Conservation (phyloP, 805 yeast species). For the Ascoidea tarda region DNA sequence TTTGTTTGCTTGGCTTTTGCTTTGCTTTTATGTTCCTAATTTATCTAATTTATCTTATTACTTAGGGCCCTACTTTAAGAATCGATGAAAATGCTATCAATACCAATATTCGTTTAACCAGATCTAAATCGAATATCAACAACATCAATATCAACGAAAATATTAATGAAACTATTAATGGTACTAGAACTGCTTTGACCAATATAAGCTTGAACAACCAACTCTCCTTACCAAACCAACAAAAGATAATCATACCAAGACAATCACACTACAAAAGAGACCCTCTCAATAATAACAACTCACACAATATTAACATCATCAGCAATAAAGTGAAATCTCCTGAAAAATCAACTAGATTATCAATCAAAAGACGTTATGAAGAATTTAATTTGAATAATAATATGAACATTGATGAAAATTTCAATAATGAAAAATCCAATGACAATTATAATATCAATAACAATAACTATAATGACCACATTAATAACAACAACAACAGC, state of each 20-base stretch:
- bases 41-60: no score
- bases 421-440: background rate
- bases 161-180: background rate
- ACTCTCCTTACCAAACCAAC: background rate
- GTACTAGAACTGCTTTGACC: background rate
- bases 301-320: background rate
- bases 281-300: background rate
- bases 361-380: background rate
- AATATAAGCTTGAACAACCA: background rate
- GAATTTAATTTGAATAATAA: background rate
- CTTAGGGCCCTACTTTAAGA: no score
- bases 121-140: background rate
- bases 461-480: slow-evolving; percentile 12
- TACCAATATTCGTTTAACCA: background rate
- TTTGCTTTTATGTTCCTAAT: no score
- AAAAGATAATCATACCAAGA: background rate
- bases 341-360: background rate
- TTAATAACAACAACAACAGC: slow-evolving; percentile 7
- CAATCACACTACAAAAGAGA: background rate
- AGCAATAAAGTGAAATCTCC: background rate
- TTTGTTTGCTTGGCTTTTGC: no score
- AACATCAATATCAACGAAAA: background rate
- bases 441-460: slow-evolving; percentile 2
- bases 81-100: background rate
- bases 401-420: background rate